Base-by-base conservation (phyloP, 495 filamentous ascomycete species). In the Neurospora sp. region DNA sequence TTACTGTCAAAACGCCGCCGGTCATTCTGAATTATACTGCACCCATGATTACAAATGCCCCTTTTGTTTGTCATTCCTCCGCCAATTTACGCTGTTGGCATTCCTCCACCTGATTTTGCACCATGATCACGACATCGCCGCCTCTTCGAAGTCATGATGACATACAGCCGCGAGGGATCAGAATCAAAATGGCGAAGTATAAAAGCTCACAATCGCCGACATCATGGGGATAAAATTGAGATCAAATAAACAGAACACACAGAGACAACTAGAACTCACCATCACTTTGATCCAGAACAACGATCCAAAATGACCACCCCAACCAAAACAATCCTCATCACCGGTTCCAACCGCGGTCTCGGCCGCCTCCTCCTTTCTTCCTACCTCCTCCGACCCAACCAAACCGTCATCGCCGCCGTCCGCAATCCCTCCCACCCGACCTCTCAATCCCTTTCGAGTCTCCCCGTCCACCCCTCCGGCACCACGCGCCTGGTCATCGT, bases 371-470 rank as follows among this genome's bases (percentile, higher is more conserved):
- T 83, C 36, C 62, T 71, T 2, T 19, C 77, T 69, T 76, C 73
- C 2, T 83, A 73, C 71, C 79, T 83, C 5, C 74, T 74, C 9
- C 71, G 71, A 2, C 79, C 81, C 31, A 70, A 80, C 74, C 74
- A 82, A 69, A 70, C 74, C 48, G 79, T 84, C 43, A 79, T 84
- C 42, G 83, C 82, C 43, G 77, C 75, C 17, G 75, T 77, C 70
- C 82, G 82, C 70, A 69, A 82, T 74, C 80, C 81, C 4, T 40
- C 17, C 13, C 40, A 77, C 69, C 45, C 74, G 3, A 73, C 75
- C 0, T 77, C 81, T 3, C 54, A 72, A 15, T 77, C 76, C 10
- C 79, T 83, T 19, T 34, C 28, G 21, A 40, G 74, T 1, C 48
- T 83, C 13, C 79, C 78, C 40, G 15, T 62, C 28, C 54, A 62